Base-by-base conservation (phyloP, 306 rosid species). In the Urtica urens region DNA sequence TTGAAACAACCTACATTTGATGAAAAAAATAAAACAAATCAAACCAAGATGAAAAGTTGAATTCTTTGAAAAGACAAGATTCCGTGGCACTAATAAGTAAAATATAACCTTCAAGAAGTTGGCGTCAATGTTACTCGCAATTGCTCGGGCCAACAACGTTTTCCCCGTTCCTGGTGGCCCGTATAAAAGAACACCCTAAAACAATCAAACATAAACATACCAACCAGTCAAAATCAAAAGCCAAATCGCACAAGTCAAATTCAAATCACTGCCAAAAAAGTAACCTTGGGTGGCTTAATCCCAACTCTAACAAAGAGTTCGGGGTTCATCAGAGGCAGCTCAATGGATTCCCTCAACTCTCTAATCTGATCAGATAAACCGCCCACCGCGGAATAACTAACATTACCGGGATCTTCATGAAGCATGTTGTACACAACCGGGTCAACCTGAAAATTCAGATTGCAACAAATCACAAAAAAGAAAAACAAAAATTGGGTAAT, bases 331-430 rank as follows among this genome's bases (percentile, higher is more conserved):
- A 90, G 81, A 51, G 99, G 99, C 45, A 90, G 64, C 63, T 90
- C 99, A 49, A 90, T 79, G 12, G 93, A 85, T 50, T 90, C 99
- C 58, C 99, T 85, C 75, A 90, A 61, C 47, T 90, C 99, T 72
- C 99, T 78, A 46, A 90, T 85, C 77, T 90, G 99, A 63, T 85
- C 99, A 54, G 96, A 82, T 53, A 90, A 73, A 44, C 99, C 99
- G 49, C 99, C 99, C n/a, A 90, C 94, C 5, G 93, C 99, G 14
- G 99, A 90, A 73, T 90, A 90, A 66, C 99, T 90, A 63, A 90
- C 73, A 73, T 90, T 90, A 27, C 96, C 99, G 1, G 95, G 99
- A 65, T 90, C 96, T 71, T 90, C 96, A 54, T 82, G 99, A 59
- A 90, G 73, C 99, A 90, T 90, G 49, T 90, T 90, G 53, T 90